Conservation (phyloP, 495 filamentous ascomycete species). For the Neurospora sp. region DNA sequence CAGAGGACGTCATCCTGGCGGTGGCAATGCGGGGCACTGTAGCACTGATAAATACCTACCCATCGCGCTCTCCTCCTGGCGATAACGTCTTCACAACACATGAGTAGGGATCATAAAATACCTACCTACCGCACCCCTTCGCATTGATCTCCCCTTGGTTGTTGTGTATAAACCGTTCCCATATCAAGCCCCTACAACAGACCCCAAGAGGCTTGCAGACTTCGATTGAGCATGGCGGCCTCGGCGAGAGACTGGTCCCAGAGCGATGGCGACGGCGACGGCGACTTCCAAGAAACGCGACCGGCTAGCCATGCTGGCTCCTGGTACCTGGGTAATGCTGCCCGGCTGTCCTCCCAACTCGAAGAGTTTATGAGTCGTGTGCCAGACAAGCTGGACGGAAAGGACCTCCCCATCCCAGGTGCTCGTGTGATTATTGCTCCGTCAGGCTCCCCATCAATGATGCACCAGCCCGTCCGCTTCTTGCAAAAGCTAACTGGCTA, state of each 20-base stretch:
- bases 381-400: constrained; percentile 48
- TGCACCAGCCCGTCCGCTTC: not conserved
- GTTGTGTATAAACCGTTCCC: not conserved
- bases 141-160: not conserved
- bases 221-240: not conserved
- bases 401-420: constrained; percentile 56
- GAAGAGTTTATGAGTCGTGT: constrained; percentile 71
- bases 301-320: constrained; percentile 50
- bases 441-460: constrained; percentile 46
- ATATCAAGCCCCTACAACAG: not conserved
- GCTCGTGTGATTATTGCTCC: constrained; percentile 91
- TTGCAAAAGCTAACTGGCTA: not conserved
- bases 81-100: not conserved
- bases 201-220: not conserved
- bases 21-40: not conserved
- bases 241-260: not conserved
- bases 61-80: not conserved
- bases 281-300: constrained; percentile 32
- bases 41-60: not conserved
- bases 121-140: not conserved
- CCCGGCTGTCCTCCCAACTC: constrained; percentile 57
- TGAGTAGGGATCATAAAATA: not conserved
- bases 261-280: not conserved
- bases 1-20: not conserved
- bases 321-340: constrained; percentile 67